These are phyloP conservation scores for Dorcoceras hygrometricum DNA, from an alignment of 257 asterid genomes.

Conservation along the genomic window DNA sequence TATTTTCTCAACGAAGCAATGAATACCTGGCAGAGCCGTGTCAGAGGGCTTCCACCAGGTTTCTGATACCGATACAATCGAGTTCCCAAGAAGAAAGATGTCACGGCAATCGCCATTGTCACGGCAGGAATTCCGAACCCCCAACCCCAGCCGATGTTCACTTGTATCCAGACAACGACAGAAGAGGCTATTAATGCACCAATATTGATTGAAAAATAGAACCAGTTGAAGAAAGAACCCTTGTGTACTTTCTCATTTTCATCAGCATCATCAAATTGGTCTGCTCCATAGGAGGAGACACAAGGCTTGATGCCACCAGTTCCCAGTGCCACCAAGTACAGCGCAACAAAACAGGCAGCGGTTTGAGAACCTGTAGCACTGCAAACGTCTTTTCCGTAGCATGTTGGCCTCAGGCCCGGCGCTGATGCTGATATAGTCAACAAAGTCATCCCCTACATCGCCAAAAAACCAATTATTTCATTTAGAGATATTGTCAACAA, in stretches of 20 bases:
- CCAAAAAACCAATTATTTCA: not conserved
- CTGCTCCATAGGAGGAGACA: conserved; percentile 77
- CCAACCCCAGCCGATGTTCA: conserved; percentile 68
- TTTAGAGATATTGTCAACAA: not conserved
- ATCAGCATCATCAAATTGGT: conserved; percentile 68
- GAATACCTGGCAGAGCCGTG: conserved; percentile 60
- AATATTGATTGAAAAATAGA: conserved; percentile 58
- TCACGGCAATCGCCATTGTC: conserved; percentile 57
- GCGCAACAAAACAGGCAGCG: conserved; percentile 43
- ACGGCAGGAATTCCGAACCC: conserved; percentile 68
- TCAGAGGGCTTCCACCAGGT: conserved; percentile 77
- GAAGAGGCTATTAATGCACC: conserved; percentile 64
- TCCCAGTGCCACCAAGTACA: conserved; percentile 63
- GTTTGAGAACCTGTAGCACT: conserved; percentile 43
- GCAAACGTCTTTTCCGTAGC: conserved; percentile 37
- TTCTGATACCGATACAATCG: conserved; percentile 56
- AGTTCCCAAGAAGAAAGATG: conserved; percentile 62
- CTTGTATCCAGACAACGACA: conserved; percentile 54
- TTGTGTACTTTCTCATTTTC: conserved; percentile 56
- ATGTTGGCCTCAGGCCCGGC: conserved; percentile 47
- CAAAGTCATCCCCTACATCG: conserved; percentile 61
- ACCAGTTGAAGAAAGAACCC: conserved; percentile 65
- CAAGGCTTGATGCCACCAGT: conserved; percentile 79
- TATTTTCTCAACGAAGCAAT: conserved; percentile 57
- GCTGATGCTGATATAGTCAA: conserved; percentile 62